Evolutionary conservation across 257 asterid genomes (phyloP).

Genomic region (Buddleja alternifolia): DNA sequence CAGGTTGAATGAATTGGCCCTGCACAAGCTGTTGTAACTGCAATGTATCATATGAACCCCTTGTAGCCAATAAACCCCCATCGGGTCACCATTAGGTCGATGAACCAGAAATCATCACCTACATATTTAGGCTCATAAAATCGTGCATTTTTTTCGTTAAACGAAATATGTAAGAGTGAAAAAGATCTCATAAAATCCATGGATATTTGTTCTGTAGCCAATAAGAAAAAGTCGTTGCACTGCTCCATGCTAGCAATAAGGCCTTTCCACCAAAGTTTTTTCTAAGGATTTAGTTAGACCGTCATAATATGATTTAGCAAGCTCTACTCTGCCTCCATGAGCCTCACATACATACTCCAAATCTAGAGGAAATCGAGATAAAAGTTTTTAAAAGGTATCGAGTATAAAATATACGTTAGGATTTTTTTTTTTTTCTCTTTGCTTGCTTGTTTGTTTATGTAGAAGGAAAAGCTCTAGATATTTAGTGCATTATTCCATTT

Average conservation of each 20-base stretch:
- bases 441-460: too few relatives aligned
- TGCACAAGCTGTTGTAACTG: constrained; percentile 49
- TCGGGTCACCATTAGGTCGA: constrained; percentile 54
- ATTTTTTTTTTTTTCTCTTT: too few relatives aligned
- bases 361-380: constrained; percentile 13
- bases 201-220: constrained; percentile 50
- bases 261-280: constrained; percentile 45
- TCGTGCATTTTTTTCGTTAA: too few relatives aligned
- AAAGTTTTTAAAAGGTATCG: neutral
- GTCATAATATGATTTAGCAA: constrained; percentile 52
- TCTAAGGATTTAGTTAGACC: constrained; percentile 44
- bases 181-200: constrained; percentile 29
- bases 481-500: too few relatives aligned
- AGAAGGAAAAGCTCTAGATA: too few relatives aligned
- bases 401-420: neutral
- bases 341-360: constrained; percentile 53
- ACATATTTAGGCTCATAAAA: neutral
- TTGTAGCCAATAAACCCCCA: constrained; percentile 54
- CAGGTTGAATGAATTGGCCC: constrained; percentile 53
- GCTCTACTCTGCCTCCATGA: constrained; percentile 53
- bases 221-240: constrained; percentile 56
- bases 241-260: constrained; percentile 64
- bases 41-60: constrained; percentile 60
- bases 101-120: constrained; percentile 58
- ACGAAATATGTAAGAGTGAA: too few relatives aligned